Evolutionary conservation across 2,329 filamentous ascomycete species (phyloP), one percentile per base, ranked within the genome.

Genomic region (Penicillium sp.): DNA sequence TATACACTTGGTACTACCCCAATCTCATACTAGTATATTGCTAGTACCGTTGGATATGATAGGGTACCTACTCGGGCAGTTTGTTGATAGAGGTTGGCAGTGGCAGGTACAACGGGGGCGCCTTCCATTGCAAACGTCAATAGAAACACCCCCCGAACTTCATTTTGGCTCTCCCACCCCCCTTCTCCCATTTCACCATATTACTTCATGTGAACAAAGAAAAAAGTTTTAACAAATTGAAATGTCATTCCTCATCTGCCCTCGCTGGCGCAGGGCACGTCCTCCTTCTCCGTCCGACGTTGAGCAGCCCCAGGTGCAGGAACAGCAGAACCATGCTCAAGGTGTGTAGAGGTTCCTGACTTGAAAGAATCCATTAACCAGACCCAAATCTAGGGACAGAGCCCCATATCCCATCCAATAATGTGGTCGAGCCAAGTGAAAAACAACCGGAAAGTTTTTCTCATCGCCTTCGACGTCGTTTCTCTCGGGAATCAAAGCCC

Each of bases 401-500:
- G 11, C 24, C 14, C 2, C 13, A 23, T 6, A 18, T 42, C 5
- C 28, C n/a, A 45, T 3, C 34, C 10, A 51, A 63, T 4, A 31
- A 62, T 55, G 26, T 33, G 16, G 24, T 26, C 26, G 45, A 37
- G 29, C 40, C 48, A 5, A 37, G 36, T 8, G 48, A 54, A 24
- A 62, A 57, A 21, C 51, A 54, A 37, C 58, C 63, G 1, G 60
- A 55, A 31, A 64, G 62, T 31, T 49, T 74, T 10, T 68, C 71
- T 3, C 58, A 60, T 46, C 66, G 52, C 47, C 51, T 75, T 16
- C 72, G 71, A 14, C 66, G 60, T 39, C 66, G 68, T 13, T 66
- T 75, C 43, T 73, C 73, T 13, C 59, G 65, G 52, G 70, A 74
- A 42, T 62, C 62, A 29, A 65, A 60, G 54, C 31, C 59, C 7